Evolutionary conservation across 331 rosid genomes (phyloP).

Genomic region (Dryas integrifolia): DNA sequence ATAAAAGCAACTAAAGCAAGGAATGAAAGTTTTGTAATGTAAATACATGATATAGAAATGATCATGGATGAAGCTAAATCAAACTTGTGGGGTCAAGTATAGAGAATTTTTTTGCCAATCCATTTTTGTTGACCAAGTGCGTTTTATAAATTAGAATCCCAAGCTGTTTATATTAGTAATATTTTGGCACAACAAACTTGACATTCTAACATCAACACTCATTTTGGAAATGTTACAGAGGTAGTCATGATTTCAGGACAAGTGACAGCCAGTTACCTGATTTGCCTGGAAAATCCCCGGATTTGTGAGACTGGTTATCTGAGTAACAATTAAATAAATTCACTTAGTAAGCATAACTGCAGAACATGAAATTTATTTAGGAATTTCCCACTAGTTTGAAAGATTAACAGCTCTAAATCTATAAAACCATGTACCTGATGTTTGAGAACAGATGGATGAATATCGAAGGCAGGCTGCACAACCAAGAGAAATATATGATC

Average conservation of each 20-base stretch:
- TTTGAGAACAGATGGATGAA: constrained; percentile 53
- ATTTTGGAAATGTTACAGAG: background rate
- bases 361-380: constrained; percentile 10
- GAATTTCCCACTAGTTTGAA: constrained; percentile 19
- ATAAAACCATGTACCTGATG: constrained; percentile 60
- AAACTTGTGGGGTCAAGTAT: background rate
- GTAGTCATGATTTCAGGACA: background rate
- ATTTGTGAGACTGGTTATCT: constrained; percentile 73
- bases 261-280: constrained; percentile 49
- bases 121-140: background rate
- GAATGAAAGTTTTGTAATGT: background rate
- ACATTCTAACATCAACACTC: background rate
- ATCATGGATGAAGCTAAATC: background rate
- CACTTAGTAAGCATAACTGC: constrained; percentile 20
- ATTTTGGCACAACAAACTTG: background rate
- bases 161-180: background rate
- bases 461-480: constrained; percentile 78
- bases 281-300: constrained; percentile 84
- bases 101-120: background rate
- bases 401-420: constrained; percentile 17
- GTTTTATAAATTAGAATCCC: background rate
- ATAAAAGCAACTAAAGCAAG: background rate
- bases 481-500: constrained; percentile 17
- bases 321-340: constrained; percentile 27
- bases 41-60: background rate